Evolutionary conservation across 352 stramenopile genomes (phyloP), one percentile per base, ranked within the genome.

Genomic region (Lagenidium giganteum): DNA sequence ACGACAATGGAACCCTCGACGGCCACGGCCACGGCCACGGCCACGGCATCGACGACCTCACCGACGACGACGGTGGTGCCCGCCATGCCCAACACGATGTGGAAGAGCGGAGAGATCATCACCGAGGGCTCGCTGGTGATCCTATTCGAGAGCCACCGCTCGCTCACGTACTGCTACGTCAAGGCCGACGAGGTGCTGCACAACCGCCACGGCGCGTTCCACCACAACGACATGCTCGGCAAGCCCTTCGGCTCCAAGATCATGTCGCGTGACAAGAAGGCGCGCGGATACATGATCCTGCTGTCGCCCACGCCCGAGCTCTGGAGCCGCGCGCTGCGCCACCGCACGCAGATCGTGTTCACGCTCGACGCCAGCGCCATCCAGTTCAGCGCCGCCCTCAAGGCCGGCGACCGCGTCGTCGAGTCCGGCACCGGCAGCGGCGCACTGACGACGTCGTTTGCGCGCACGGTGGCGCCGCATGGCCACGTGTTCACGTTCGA

Each of bases 271-370:
- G 75, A 78, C 53, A 83, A 86, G 48, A 75, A 77, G 25, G 64
- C 65, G 17, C 66, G 58, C 21, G 89, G 89, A 4, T 98, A 96
- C 57, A 72, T 98, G 29, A 98, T 97, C 61, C 61, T 98, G 24
- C 61, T 99, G 33, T 78, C 93, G 32, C 96, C 96, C 8, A 98
- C 96, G 9, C 90, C 96, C 7, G 96, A 99, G 66, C 71, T 99
- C 18, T 99, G 96, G 96, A 95, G 87, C 44, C 77, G 79, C n/a
- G 82, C 82, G 46, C 53, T 95, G 65, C 78, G 82, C 43, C 83
- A 93, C 41, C 79, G 96, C 46, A 99, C 96, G 22, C 96, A 99
- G 69, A 99, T 99, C 66, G 94, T 99, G 17, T 97, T 98, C 56
- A 95, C 95, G 41, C 61, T 98, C 17, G 93, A 98, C 69, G 87